Base-by-base conservation (phyloP, 352 stramenopile species). In the Saprolegnia diclina region DNA sequence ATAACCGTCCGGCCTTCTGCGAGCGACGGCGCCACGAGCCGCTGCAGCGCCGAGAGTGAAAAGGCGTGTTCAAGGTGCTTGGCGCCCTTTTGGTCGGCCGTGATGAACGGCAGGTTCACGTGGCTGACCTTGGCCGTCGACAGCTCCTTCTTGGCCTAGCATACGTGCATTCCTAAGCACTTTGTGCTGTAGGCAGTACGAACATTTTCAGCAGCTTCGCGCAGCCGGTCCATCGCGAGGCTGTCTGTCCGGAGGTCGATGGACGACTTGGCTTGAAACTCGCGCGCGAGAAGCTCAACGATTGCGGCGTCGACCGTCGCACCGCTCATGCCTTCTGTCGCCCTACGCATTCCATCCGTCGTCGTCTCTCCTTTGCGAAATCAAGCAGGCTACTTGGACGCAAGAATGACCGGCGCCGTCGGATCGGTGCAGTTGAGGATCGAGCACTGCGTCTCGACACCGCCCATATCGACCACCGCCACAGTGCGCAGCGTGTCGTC, bases 71-170 rank as follows among this genome's bases (percentile, higher is more conserved):
- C 77, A 26, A 90, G 73, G 59, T 92, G 83, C 62, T 89, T 90
- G 45, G 80, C 83, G 2, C 83, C 83, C 0, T 76, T 87, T 22
- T 73, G 72, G 64, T 92, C 78, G 1, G 83, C 83, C 0, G 83
- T 91, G 71, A 91, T 89, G 67, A 91, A 91, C 48, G 83, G 83
- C 0, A 92, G 73, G 65, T 92, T 89, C 45, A 90, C 77, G 32
- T 89, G 82, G 1, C 79, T 89, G 64, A 70, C 82, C 22, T 62
- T 62, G 1, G 77, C 76, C 45, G 72, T 81, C 19, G 80, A 89
- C 14, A 92, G 72, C 67, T 92, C 83, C 24, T 81, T 79, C 72
- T 92, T 92, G 11, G 83, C 83, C n/a, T 63, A 70, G 19, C 3
- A n/a, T n/a, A n/a, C n/a, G n/a, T n/a, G n/a, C n/a, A n/a, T n/a